phyloP scores from a whole-genome alignment of 2,329 filamentous ascomycete genomes.

The Diaporthe sp. region DNA sequence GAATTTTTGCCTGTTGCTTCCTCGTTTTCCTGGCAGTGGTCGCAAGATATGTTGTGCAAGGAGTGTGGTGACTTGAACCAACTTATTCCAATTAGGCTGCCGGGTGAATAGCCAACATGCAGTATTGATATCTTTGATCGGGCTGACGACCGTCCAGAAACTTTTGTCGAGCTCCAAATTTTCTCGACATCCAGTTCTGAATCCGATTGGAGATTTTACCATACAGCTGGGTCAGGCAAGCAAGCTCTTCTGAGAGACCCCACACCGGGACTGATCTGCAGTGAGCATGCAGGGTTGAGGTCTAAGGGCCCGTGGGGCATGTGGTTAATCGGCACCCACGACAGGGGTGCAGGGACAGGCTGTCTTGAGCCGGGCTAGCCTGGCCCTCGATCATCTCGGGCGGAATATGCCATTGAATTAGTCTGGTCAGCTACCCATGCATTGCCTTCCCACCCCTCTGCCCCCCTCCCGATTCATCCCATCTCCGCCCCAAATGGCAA shows the following conservation, averaged over 20 bases:
- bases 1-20: neutral
- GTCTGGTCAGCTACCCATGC: conserved; percentile 6
- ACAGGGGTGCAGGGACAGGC: conserved; percentile 31
- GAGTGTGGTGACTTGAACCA: neutral
- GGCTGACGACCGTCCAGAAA: conserved; percentile 6
- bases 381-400: conserved; percentile 18
- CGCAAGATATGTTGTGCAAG: neutral
- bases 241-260: conserved; percentile 22
- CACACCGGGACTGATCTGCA: conserved; percentile 27
- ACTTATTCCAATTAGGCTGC: neutral
- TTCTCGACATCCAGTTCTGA: conserved; percentile 22
- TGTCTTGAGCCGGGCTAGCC: conserved; percentile 7
- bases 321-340: conserved; percentile 3
- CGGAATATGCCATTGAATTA: conserved; percentile 5
- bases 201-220: conserved; percentile 31
- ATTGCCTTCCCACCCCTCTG: neutral
- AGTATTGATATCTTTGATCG: neutral
- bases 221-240: neutral
- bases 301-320: conserved; percentile 7
- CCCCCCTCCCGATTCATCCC: conserved; percentile 6
- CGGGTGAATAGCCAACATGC: neutral
- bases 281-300: conserved; percentile 28
- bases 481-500: conserved; percentile 20
- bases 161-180: conserved; percentile 29
- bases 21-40: neutral